These are phyloP conservation scores for Geotrichum restrictum DNA, from an alignment of 1,139 yeast species.

Conservation along the genomic window DNA sequence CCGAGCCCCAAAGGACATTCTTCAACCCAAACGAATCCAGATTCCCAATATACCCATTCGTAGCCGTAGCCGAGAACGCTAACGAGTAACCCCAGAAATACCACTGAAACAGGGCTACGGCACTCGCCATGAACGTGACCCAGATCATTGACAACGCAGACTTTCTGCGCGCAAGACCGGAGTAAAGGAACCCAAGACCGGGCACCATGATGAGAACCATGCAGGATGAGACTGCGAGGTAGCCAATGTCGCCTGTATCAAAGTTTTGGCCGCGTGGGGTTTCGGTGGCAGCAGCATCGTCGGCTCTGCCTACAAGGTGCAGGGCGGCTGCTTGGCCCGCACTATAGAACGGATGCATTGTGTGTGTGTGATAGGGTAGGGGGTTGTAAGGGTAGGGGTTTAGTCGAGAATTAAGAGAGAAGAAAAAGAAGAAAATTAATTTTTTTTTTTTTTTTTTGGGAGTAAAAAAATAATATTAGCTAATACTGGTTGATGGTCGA, in stretches of 20 bases:
- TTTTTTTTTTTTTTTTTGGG: neutral
- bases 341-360: constrained; percentile 6
- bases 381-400: neutral
- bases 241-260: constrained; percentile 52
- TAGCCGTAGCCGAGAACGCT: constrained; percentile 73
- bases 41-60: constrained; percentile 83
- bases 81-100: constrained; percentile 96
- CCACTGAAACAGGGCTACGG: constrained; percentile 88
- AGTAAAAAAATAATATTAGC: too few species aligned
- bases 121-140: constrained; percentile 69
- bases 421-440: neutral
- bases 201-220: constrained; percentile 91
- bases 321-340: constrained; percentile 2
- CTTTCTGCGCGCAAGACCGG: constrained; percentile 89
- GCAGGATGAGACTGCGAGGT: constrained; percentile 54
- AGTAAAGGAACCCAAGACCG: constrained; percentile 86
- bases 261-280: constrained; percentile 30
- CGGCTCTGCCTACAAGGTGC: neutral
- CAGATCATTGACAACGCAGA: constrained; percentile 87
- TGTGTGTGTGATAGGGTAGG: neutral
- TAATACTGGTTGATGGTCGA: too few species aligned
- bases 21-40: constrained; percentile 76
- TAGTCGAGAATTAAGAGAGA: neutral
- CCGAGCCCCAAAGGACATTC: constrained; percentile 55
- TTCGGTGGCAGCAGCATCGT: constrained; percentile 5